phyloP scores from a whole-genome alignment of 2,329 filamentous ascomycete species.

The Chalara sp. region DNA sequence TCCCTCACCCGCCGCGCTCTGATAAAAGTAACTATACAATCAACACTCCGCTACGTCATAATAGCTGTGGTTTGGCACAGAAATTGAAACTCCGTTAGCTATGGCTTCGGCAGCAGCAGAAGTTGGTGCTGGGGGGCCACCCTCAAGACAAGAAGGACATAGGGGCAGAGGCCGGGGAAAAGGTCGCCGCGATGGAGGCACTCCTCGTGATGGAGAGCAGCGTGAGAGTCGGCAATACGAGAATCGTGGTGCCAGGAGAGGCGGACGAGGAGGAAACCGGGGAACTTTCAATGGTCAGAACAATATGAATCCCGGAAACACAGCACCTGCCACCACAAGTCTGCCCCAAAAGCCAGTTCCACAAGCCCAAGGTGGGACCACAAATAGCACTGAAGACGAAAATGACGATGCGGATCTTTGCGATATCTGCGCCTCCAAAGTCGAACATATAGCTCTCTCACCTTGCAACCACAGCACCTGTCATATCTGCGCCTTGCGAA shows the following conservation, averaged over 20 bases:
- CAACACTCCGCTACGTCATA: not conserved
- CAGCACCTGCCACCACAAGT: not conserved
- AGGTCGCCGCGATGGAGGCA: conserved; percentile 7
- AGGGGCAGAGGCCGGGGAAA: conserved; percentile 27
- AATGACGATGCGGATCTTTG: conserved; percentile 73
- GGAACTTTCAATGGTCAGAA: conserved; percentile 1
- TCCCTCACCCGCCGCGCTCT: no score
- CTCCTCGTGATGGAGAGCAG: not conserved
- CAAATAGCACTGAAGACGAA: conserved; percentile 29
- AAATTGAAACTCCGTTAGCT: no score
- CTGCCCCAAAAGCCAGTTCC: not conserved
- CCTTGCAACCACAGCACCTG: conserved; percentile 96
- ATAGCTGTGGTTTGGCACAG: not conserved
- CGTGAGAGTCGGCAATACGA: conserved; percentile 23
- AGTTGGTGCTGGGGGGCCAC: conserved; percentile 5
- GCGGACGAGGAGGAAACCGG: conserved; percentile 15
- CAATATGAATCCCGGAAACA: not conserved
- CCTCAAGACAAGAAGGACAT: conserved; percentile 23
- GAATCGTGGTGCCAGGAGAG: conserved; percentile 4
- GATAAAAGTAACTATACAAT: not conserved
- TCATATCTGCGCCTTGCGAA: conserved; percentile 86
- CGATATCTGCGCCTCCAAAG: conserved; percentile 92
- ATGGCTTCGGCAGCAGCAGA: conserved; percentile 6
- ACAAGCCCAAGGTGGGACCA: not conserved
- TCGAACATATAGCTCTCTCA: conserved; percentile 80